phyloP scores from a whole-genome alignment of 768 basidiomycete species.

The Mycena venus region DNA sequence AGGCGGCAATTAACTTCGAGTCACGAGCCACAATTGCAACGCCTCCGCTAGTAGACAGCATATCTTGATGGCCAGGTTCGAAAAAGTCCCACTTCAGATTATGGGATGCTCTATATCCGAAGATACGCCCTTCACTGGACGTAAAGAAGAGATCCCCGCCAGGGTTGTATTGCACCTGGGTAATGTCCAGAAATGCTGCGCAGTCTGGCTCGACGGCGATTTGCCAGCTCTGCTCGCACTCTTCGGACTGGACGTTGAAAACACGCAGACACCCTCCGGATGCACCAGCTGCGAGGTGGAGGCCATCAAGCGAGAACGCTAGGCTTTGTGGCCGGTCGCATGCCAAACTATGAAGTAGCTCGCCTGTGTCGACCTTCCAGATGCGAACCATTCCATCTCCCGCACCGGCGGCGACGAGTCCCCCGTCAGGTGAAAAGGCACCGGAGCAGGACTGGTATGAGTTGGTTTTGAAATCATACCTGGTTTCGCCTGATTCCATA shows the following conservation, averaged over 20 bases:
- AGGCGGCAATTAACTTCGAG: neutral
- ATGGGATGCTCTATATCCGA: conserved; percentile 2
- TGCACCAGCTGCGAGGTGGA: conserved; percentile 22
- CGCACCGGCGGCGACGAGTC: conserved; percentile 32
- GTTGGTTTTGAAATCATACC: conserved; percentile 13
- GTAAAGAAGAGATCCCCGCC: conserved; percentile 13
- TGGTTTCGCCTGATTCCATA: conserved; percentile 16
- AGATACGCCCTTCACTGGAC: conserved; percentile 11
- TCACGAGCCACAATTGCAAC: neutral
- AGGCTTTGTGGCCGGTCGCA: conserved; percentile 12
- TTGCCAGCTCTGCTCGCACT: conserved; percentile 24
- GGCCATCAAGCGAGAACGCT: conserved; percentile 23
- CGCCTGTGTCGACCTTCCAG: conserved; percentile 34
- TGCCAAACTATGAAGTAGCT: conserved; percentile 23
- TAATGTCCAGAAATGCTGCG: neutral
- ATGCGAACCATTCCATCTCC: conserved; percentile 31
- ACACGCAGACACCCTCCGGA: conserved; percentile 7
- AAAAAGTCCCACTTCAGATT: conserved; percentile 15
- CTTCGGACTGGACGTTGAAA: conserved; percentile 22
- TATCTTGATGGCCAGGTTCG: neutral
- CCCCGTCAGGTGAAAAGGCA: conserved; percentile 37
- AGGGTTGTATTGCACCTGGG: neutral
- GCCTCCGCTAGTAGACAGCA: neutral
- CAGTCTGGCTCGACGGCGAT: neutral
- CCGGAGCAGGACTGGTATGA: conserved; percentile 23